phyloP scores from a whole-genome alignment of 306 rosid species.

The Vigna radiata region DNA sequence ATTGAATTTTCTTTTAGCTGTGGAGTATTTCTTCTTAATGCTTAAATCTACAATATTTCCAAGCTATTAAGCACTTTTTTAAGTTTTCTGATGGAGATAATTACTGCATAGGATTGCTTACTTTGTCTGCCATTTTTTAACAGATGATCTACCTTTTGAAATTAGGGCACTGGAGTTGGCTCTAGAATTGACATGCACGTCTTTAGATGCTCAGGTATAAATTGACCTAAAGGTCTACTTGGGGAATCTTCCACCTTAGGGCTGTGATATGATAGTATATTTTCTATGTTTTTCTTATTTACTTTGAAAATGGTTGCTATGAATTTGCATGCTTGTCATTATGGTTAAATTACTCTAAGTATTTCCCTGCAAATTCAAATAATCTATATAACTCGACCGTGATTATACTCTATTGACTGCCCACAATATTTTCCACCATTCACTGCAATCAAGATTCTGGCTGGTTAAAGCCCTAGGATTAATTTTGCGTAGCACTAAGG shows the following conservation, averaged over 20 bases:
- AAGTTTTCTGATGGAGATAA: background rate
- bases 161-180: slow-evolving; percentile 93
- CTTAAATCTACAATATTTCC: background rate
- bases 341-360: slow-evolving; percentile 1
- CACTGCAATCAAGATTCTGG: slow-evolving; percentile 21
- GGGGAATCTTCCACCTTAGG: slow-evolving; percentile 8
- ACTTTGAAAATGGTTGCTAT: slow-evolving; percentile 24
- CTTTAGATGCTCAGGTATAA: slow-evolving; percentile 92
- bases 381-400: slow-evolving; percentile 11
- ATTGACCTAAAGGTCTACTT: slow-evolving; percentile 29
- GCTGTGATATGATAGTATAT: background rate
- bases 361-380: slow-evolving; percentile 11
- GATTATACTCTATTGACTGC: slow-evolving; percentile 4
- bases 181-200: slow-evolving; percentile 86
- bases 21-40: slow-evolving; percentile 22
- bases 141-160: slow-evolving; percentile 95
- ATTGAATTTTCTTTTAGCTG: slow-evolving; percentile 9
- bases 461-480: slow-evolving; percentile 25
- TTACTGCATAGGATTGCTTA: slow-evolving; percentile 47
- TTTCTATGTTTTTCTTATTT: background rate
- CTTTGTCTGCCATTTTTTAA: slow-evolving; percentile 49
- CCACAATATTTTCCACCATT: slow-evolving; percentile 23
- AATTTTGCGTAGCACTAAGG: slow-evolving; percentile 7
- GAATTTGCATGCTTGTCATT: background rate
- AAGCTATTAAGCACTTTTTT: slow-evolving; percentile 7